Conservation (phyloP, 2,329 filamentous ascomycete species). For the Penicillium sclerotigenum region DNA sequence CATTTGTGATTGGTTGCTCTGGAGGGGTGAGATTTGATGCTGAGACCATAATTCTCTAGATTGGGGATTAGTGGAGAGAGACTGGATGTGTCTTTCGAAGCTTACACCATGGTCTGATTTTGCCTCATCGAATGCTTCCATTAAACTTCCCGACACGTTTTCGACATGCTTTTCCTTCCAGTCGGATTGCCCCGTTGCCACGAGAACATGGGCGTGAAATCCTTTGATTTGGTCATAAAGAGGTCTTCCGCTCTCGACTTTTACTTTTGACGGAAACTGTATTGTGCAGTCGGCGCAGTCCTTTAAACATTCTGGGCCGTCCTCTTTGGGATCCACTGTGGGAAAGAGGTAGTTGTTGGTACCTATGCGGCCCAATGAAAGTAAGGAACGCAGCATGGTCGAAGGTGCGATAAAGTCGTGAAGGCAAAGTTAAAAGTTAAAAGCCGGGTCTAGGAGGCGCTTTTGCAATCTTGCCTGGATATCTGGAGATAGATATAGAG, state of each 20-base stretch:
- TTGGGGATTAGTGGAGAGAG: neutral
- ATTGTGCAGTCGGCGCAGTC: constrained; percentile 41
- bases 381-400: constrained; percentile 34
- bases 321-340: constrained; percentile 31
- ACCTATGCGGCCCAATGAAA: constrained; percentile 27
- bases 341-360: constrained; percentile 35
- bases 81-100: neutral
- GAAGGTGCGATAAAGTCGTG: neutral
- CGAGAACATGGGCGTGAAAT: constrained; percentile 36
- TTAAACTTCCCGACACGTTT: constrained; percentile 48
- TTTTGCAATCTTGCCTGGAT: neutral
- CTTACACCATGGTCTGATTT: constrained; percentile 66
- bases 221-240: constrained; percentile 39
- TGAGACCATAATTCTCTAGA: constrained; percentile 36
- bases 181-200: constrained; percentile 39
- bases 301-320: constrained; percentile 35
- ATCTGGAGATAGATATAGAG: neutral
- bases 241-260: constrained; percentile 30
- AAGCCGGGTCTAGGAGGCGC: neutral
- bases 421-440: neutral
- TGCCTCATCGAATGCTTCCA: constrained; percentile 46
- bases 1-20: constrained; percentile 10
- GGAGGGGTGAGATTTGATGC: constrained; percentile 34
- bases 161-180: constrained; percentile 36
- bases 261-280: constrained; percentile 35